phyloP scores from a whole-genome alignment of 164 flowering plant species.

The Magnolia officinalis region DNA sequence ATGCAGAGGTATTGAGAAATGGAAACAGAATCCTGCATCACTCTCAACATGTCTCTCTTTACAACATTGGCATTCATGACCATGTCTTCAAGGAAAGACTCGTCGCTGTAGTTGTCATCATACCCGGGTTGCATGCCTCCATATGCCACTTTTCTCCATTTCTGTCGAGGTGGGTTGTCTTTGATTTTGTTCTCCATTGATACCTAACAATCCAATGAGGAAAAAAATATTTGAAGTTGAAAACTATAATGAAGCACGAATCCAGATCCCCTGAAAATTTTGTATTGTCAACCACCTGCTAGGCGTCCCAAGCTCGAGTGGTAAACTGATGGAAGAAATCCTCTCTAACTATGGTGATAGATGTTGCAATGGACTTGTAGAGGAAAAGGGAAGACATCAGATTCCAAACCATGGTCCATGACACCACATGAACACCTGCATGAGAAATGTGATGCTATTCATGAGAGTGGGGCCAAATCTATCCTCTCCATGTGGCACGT shows the following conservation, averaged over 20 bases:
- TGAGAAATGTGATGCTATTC: too few relatives aligned
- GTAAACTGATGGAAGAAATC: not conserved
- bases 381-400: not conserved
- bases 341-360: not conserved
- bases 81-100: constrained; percentile 86
- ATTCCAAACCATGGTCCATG: not conserved
- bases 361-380: not conserved
- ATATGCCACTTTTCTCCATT: constrained; percentile 97
- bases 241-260: not conserved
- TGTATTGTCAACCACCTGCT: too few relatives aligned
- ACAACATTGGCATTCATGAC: constrained; percentile 94
- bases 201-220: not conserved
- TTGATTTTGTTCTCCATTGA: constrained; percentile 18
- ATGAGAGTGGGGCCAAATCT: too few relatives aligned
- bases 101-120: constrained; percentile 87
- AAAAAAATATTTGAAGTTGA: not conserved
- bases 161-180: constrained; percentile 28
- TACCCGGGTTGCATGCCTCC: constrained; percentile 99
- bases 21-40: constrained; percentile 50
- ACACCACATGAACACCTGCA: not conserved
- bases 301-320: not conserved
- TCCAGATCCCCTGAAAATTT: not conserved
- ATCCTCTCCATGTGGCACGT: too few relatives aligned
- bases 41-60: constrained; percentile 44
- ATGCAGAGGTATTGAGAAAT: constrained; percentile 85